These are phyloP conservation scores for Phytopythium litorale DNA, from an alignment of 352 stramenopile genomes.

Conservation along the genomic window DNA sequence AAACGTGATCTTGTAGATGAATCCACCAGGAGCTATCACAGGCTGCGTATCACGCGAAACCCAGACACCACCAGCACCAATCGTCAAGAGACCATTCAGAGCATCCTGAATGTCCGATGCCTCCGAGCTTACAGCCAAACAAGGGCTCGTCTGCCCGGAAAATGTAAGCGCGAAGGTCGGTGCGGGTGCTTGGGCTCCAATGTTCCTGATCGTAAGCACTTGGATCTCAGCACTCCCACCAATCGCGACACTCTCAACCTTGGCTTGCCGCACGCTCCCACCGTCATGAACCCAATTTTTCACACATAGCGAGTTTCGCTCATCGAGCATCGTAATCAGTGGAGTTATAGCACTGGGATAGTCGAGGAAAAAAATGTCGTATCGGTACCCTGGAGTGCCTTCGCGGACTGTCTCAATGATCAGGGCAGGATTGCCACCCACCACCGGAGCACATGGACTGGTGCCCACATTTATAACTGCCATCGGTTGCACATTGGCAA, in stretches of 20 bases:
- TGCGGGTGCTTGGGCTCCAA: conserved; percentile 9
- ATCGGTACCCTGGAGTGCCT: conserved; percentile 51
- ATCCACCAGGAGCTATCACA: conserved; percentile 41
- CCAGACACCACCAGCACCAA: conserved; percentile 33
- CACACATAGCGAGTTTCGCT: conserved; percentile 19
- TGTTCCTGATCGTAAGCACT: conserved; percentile 37
- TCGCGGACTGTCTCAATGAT: conserved; percentile 67
- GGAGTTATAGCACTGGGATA: conserved; percentile 29
- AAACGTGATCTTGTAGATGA: conserved; percentile 68
- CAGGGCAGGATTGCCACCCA: conserved; percentile 44
- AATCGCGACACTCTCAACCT: conserved; percentile 33
- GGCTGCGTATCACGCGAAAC: conserved; percentile 45
- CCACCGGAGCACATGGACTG: conserved; percentile 32
- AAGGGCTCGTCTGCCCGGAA: conserved; percentile 19
- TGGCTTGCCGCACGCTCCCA: conserved; percentile 41
- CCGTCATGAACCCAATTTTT: conserved; percentile 25
- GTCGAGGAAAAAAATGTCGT: conserved; percentile 78
- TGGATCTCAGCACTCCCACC: conserved; percentile 69
- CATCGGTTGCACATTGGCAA: conserved; percentile 52
- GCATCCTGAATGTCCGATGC: conserved; percentile 18
- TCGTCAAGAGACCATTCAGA: conserved; percentile 26
- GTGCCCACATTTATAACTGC: conserved; percentile 49
- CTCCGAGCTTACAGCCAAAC: conserved; percentile 27
- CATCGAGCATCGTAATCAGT: conserved; percentile 28
- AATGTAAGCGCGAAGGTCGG: conserved; percentile 54